A percentile compares a stretch with the other conserved stretches of the same genome.
These are phyloP conservation scores for Citropsis articulata DNA, from an alignment of 345 rosid species.

Conservation along the genomic window DNA sequence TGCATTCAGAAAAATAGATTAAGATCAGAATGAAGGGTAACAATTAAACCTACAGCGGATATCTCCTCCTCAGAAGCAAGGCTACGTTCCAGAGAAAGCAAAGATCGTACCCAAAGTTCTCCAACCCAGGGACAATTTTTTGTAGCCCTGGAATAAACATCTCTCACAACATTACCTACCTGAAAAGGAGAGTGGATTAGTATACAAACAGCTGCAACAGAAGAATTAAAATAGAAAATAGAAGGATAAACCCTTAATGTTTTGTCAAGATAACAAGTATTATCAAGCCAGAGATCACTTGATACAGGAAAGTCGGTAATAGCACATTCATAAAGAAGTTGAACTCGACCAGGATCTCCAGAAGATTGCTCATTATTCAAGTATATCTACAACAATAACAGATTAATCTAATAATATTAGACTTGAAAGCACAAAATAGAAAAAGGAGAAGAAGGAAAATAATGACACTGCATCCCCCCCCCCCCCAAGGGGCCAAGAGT, in stretches of 20 bases:
- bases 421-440: too few relatives aligned
- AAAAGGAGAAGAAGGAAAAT: too few relatives aligned
- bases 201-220: neutral
- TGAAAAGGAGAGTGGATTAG: constrained; percentile 35
- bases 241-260: constrained; percentile 68
- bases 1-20: neutral
- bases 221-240: neutral
- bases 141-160: constrained; percentile 76
- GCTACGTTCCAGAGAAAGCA: constrained; percentile 56
- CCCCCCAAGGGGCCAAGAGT: too few relatives aligned
- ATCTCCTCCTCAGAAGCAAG: constrained; percentile 65
- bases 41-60: constrained; percentile 51
- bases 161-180: constrained; percentile 68
- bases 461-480: too few relatives aligned
- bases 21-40: neutral
- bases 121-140: constrained; percentile 89
- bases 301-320: constrained; percentile 75
- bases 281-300: constrained; percentile 82
- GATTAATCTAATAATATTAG: neutral
- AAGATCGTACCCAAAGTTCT: constrained; percentile 78
- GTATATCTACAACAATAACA: constrained; percentile 57
- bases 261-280: constrained; percentile 68
- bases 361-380: constrained; percentile 72
- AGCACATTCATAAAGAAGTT: constrained; percentile 85
- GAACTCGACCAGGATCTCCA: constrained; percentile 85